A percentile compares a stretch with the other conserved stretches of the same genome.
Evolutionary conservation across 108 stramenopile genomes (phyloP).

Genomic region (Cyclostephanos tholiformis): DNA sequence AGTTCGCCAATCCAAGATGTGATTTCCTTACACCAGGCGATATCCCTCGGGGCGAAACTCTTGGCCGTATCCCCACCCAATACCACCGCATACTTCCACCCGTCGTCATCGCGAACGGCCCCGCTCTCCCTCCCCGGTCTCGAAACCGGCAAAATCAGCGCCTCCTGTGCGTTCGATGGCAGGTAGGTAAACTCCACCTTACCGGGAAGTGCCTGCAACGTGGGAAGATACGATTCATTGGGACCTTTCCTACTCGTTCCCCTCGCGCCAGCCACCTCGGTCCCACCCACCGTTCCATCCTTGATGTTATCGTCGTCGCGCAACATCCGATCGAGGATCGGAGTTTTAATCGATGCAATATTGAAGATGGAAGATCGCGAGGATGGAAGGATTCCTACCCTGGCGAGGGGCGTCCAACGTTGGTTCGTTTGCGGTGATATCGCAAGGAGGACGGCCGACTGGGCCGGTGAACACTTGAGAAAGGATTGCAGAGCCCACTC

Average conservation of each 20-base stretch:
- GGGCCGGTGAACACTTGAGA: constrained; percentile 68
- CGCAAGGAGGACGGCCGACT: constrained; percentile 62
- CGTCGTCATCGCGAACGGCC: constrained; percentile 1
- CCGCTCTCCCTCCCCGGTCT: background rate
- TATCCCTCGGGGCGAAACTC: constrained; percentile 80
- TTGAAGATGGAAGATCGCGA: constrained; percentile 13
- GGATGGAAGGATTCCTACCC: constrained; percentile 60
- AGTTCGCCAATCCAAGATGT: constrained; percentile 57
- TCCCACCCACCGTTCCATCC: constrained; percentile 31
- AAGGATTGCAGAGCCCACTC: constrained; percentile 70
- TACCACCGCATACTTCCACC: constrained; percentile 57
- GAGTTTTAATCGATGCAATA: constrained; percentile 41
- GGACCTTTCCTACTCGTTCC: constrained; percentile 11
- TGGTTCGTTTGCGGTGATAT: constrained; percentile 9
- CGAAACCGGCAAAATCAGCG: constrained; percentile 59
- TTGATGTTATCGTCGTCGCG: constrained; percentile 42
- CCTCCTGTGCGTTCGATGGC: constrained; percentile 78
- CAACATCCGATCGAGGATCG: constrained; percentile 74
- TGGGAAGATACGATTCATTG: constrained; percentile 83
- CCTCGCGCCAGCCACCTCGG: constrained; percentile 18
- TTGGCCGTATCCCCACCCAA: constrained; percentile 78
- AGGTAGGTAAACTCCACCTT: constrained; percentile 79
- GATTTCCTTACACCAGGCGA: constrained; percentile 81
- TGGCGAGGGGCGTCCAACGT: constrained; percentile 58
- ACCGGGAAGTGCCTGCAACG: constrained; percentile 82